phyloP scores from a whole-genome alignment of 306 rosid species.

The Notholithocarpus densiflorus region DNA sequence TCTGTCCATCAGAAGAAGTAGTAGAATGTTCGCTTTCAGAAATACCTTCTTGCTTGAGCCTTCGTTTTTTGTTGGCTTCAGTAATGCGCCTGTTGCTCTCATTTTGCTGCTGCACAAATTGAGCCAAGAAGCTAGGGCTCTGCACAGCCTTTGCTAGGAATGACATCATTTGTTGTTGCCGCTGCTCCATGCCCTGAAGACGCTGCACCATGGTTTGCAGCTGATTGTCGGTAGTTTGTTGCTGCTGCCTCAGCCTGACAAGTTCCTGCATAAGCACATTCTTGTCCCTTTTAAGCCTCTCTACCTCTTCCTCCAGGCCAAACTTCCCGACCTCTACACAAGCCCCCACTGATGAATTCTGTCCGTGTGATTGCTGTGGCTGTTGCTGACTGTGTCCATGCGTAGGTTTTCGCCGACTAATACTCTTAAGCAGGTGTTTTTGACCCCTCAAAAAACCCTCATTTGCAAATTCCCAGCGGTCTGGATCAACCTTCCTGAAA shows the following conservation, averaged over 20 bases:
- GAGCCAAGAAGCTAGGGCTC: constrained; percentile 94
- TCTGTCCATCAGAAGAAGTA: constrained; percentile 76
- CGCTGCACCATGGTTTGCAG: constrained; percentile 91
- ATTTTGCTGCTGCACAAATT: constrained; percentile 91
- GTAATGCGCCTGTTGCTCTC: constrained; percentile 75
- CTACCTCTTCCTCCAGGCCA: constrained; percentile 98
- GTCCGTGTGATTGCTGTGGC: constrained; percentile 67
- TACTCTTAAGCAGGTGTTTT: constrained; percentile 83
- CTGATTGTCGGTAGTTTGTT: constrained; percentile 90
- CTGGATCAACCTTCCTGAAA: constrained; percentile 97
- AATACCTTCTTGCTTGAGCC: constrained; percentile 76
- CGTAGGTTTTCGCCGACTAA: constrained; percentile 82
- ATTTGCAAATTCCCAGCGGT: constrained; percentile 98
- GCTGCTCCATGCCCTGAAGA: constrained; percentile 96
- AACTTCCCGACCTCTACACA: constrained; percentile 99
- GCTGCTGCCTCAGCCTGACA: constrained; percentile 97
- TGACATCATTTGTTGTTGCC: constrained; percentile 99
- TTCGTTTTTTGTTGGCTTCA: constrained; percentile 81
- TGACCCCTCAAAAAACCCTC: constrained; percentile 95
- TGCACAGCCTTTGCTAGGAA: constrained; percentile 96
- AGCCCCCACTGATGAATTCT: constrained; percentile 74
- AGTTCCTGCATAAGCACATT: constrained; percentile 98
- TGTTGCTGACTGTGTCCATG: constrained; percentile 76
- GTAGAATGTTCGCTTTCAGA: constrained; percentile 44
- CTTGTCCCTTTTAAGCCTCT: constrained; percentile 93